Evolutionary conservation across 345 rosid genomes (phyloP).

Genomic region (Ceriops decandra): DNA sequence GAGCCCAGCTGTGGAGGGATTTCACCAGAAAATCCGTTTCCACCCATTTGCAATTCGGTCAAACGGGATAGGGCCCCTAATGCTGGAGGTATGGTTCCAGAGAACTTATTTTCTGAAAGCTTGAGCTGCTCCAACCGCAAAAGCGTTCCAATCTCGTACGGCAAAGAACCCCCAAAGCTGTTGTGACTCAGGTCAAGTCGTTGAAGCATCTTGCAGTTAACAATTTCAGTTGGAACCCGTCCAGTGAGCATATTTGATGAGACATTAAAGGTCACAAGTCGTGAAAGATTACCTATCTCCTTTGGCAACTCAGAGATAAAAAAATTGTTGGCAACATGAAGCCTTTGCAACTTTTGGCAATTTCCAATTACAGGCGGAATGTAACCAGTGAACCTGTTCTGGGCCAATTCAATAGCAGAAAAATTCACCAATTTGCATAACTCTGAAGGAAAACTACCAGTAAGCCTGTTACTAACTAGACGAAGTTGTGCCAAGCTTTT

Average conservation of each 20-base stretch:
- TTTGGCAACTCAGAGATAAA: conserved; percentile 53
- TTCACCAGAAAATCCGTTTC: conserved; percentile 56
- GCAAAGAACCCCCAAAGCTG: conserved; percentile 46
- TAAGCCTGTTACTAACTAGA: conserved; percentile 63
- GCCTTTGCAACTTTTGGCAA: conserved; percentile 60
- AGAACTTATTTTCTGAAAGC: conserved; percentile 64
- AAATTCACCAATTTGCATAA: conserved; percentile 62
- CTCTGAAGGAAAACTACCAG: conserved; percentile 63
- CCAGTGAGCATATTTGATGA: conserved; percentile 73
- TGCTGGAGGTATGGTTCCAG: conserved; percentile 53
- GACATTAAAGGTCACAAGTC: conserved; percentile 66
- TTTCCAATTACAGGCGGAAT: conserved; percentile 55
- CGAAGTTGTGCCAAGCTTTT: conserved; percentile 60
- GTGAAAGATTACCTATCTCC: conserved; percentile 56
- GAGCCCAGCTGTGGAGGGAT: conserved; percentile 61
- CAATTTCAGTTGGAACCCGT: conserved; percentile 55
- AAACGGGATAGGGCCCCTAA: conserved; percentile 59
- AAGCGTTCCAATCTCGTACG: conserved; percentile 62
- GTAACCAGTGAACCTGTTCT: conserved; percentile 60
- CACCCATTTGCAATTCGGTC: conserved; percentile 85
- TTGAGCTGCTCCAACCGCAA: conserved; percentile 68
- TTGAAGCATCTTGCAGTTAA: conserved; percentile 62
- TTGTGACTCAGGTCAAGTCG: conserved; percentile 86
- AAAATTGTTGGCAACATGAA: conserved; percentile 60
- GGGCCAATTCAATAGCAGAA: conserved; percentile 67